Evolutionary conservation across 1,139 yeast genomes (phyloP).

Genomic region (Oligophagozyma castellii): DNA sequence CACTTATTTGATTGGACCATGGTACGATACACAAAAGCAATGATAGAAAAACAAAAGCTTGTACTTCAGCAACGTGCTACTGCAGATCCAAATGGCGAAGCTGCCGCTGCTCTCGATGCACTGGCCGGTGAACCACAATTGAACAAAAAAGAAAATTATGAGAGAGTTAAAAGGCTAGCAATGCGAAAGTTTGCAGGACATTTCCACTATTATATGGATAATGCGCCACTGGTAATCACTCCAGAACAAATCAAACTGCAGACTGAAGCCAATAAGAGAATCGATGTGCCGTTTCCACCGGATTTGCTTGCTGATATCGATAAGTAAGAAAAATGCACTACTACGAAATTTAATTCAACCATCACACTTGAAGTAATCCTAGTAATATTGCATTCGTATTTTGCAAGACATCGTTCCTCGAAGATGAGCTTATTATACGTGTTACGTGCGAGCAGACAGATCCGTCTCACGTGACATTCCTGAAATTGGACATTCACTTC

Average conservation of each 20-base stretch:
- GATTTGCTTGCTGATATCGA: too few relatives aligned
- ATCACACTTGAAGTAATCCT: too few relatives aligned
- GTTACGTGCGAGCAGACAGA: too few relatives aligned
- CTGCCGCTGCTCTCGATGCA: slow-evolving; percentile 10
- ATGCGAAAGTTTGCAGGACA: slow-evolving; percentile 24
- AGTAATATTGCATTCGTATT: too few relatives aligned
- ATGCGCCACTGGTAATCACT: not conserved
- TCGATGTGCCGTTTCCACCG: too few relatives aligned
- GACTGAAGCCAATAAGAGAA: not conserved
- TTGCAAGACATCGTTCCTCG: too few relatives aligned
- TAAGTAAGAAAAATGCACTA: too few relatives aligned
- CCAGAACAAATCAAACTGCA: not conserved
- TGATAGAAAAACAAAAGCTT: slow-evolving; percentile 19
- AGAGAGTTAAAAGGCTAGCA: slow-evolving; percentile 20
- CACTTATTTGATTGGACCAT: slow-evolving; percentile 97
- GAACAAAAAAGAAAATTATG: slow-evolving; percentile 19
- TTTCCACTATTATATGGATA: slow-evolving; percentile 17
- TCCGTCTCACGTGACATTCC: too few relatives aligned
- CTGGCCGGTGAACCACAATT: slow-evolving; percentile 2
- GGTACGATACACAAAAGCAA: slow-evolving; percentile 62
- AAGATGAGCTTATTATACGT: too few relatives aligned
- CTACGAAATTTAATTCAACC: too few relatives aligned
- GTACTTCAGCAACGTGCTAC: slow-evolving; percentile 6
- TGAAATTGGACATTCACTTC: too few relatives aligned
- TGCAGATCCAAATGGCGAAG: slow-evolving; percentile 7